Conservation (phyloP, 2,329 filamentous ascomycete genomes). For the Aspergillus clavatus region DNA sequence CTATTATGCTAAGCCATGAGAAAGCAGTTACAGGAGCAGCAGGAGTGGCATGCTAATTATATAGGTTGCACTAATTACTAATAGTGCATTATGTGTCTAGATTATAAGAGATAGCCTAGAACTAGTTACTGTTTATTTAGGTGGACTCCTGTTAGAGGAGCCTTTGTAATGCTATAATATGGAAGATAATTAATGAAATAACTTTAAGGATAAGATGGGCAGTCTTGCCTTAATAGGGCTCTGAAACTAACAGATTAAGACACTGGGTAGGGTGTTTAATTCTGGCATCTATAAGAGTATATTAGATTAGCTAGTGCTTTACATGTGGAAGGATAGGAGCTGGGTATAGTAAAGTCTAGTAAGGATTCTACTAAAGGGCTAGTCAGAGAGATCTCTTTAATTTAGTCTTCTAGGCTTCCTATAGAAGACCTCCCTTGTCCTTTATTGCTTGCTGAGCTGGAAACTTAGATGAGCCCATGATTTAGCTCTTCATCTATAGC, state of each 20-base stretch:
- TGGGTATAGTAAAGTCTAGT: background rate
- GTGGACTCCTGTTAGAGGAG: background rate
- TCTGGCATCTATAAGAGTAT: background rate
- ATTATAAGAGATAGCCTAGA: background rate
- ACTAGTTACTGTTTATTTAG: background rate
- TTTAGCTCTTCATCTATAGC: background rate
- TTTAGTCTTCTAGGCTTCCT: background rate
- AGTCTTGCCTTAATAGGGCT: background rate
- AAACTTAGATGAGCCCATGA: background rate
- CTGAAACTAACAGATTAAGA: background rate
- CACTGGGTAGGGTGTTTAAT: background rate
- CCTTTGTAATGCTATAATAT: background rate
- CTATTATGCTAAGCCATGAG: background rate
- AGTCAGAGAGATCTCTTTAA: background rate
- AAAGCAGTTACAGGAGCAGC: background rate
- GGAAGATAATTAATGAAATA: background rate
- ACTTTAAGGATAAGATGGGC: background rate
- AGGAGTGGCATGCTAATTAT: background rate
- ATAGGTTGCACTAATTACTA: background rate
- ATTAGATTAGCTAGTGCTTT: background rate
- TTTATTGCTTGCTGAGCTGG: too few species aligned
- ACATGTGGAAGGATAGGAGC: background rate
- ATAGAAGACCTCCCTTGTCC: too few species aligned
- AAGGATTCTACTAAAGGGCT: background rate
- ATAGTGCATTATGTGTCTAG: background rate